Conservation (phyloP, 2,329 filamentous ascomycete species). For the Nemania sp. region DNA sequence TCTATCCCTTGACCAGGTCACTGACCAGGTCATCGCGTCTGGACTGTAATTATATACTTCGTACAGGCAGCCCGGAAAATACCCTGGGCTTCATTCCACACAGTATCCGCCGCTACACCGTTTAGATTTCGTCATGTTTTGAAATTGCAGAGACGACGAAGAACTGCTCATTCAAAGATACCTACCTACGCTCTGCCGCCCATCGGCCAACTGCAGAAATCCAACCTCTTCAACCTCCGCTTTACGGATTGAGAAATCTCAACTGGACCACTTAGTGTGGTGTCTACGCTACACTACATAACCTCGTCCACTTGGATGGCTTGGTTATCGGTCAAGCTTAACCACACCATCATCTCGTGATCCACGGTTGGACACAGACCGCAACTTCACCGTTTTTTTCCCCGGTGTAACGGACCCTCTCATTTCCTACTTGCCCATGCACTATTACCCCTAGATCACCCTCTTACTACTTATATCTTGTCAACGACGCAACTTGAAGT, state of each 20-base stretch:
- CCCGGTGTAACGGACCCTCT: slow-evolving; percentile 17
- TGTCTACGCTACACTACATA: too few relatives aligned
- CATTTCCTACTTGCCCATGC: slow-evolving; percentile 17
- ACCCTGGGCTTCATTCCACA: slow-evolving; percentile 4
- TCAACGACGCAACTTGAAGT: slow-evolving; percentile 11
- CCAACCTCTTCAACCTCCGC: slow-evolving; percentile 1
- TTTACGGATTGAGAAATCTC: background rate
- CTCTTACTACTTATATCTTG: too few relatives aligned
- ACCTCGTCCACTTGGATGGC: slow-evolving; percentile 17
- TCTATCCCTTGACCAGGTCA: too few relatives aligned
- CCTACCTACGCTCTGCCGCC: too few relatives aligned
- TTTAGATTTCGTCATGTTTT: slow-evolving; percentile 3
- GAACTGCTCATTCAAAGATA: background rate
- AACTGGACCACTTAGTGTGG: slow-evolving; percentile 6
- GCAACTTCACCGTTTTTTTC: slow-evolving; percentile 19
- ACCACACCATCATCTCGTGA: slow-evolving; percentile 13
- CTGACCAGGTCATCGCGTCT: background rate
- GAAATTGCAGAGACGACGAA: background rate
- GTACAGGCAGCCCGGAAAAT: background rate
- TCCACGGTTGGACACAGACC: slow-evolving; percentile 21
- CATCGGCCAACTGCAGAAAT: background rate
- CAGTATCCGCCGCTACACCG: slow-evolving; percentile 2
- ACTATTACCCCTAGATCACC: too few relatives aligned
- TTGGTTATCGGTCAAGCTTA: slow-evolving; percentile 9
- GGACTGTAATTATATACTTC: background rate